Percentiles rank a stretch among this genome's conserved stretches.
Evolutionary conservation across 768 basidiomycete genomes (phyloP).

Genomic region (Auricularia sp.): DNA sequence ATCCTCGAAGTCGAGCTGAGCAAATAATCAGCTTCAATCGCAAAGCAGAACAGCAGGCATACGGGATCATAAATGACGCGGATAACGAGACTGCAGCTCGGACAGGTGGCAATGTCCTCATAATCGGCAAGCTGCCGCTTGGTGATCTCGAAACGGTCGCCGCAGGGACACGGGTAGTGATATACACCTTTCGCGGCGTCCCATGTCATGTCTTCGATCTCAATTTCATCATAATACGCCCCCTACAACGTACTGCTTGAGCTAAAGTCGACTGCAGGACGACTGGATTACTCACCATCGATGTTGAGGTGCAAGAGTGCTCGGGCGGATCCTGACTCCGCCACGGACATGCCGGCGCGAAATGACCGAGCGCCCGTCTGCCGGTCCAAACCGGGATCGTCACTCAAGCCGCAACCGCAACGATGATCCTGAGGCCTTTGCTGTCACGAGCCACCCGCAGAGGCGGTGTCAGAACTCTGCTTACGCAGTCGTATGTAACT

Average conservation of each 20-base stretch:
- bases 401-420: too few species aligned
- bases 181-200: constrained; percentile 72
- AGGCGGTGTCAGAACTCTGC: not conserved
- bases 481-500: constrained; percentile 44
- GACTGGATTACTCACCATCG: not conserved
- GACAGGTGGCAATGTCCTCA: constrained; percentile 93
- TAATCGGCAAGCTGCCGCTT: constrained; percentile 73
- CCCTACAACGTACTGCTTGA: constrained; percentile 26
- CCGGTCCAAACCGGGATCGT: not conserved
- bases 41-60: constrained; percentile 21
- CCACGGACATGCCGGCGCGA: not conserved
- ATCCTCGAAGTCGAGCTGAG: not conserved
- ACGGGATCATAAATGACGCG: constrained; percentile 93
- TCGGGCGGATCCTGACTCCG: not conserved
- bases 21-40: not conserved
- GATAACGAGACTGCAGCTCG: constrained; percentile 89
- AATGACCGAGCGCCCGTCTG: not conserved
- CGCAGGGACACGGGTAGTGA: constrained; percentile 96
- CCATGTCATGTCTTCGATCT: constrained; percentile 95
- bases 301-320: not conserved
- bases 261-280: not conserved
- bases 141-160: constrained; percentile 94
- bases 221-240: constrained; percentile 91
- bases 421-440: too few species aligned
- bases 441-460: not conserved